phyloP scores from a whole-genome alignment of 139 green algal genomes.

The Coccomyxa sp. region DNA sequence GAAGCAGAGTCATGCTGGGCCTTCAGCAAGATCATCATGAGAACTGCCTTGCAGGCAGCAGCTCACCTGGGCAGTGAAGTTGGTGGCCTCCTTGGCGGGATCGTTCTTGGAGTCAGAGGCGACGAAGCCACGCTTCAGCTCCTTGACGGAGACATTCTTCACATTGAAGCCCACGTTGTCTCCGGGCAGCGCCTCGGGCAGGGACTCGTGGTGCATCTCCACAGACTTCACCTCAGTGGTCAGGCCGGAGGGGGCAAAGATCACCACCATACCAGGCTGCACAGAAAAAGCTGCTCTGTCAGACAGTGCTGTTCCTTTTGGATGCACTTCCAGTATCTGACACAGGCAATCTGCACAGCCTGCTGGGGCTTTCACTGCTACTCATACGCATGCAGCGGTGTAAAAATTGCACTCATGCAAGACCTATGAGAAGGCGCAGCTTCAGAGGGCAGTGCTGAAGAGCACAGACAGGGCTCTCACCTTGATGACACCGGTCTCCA shows the following conservation, averaged over 20 bases:
- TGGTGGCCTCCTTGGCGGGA: conserved; percentile 51
- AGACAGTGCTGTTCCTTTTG: too few species aligned
- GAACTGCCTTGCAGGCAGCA: neutral
- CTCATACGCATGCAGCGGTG: too few species aligned
- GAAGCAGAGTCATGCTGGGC: too few species aligned
- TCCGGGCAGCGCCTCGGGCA: conserved; percentile 85
- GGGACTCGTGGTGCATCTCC: conserved; percentile 99
- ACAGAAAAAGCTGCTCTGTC: too few species aligned
- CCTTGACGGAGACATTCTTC: conserved; percentile 76
- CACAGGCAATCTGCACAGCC: too few species aligned
- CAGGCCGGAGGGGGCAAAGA: conserved; percentile 37
- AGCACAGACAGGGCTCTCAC: too few species aligned
- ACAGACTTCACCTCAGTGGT: conserved; percentile 88
- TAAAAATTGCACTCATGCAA: too few species aligned
- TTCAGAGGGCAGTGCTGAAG: too few species aligned
- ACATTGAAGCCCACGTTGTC: conserved; percentile 99
- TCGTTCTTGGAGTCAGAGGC: conserved; percentile 68
- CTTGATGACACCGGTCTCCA: conserved; percentile 97
- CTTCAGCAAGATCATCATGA: too few species aligned
- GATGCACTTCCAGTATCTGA: too few species aligned
- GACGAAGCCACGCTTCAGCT: conserved; percentile 57
- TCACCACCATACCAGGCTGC: conserved; percentile 38
- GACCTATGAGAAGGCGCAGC: too few species aligned
- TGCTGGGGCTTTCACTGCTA: too few species aligned
- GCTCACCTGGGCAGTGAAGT: conserved; percentile 51